Base-by-base conservation (phyloP, 192 early-diverging fungal species). In the Entomortierella parvispora region DNA sequence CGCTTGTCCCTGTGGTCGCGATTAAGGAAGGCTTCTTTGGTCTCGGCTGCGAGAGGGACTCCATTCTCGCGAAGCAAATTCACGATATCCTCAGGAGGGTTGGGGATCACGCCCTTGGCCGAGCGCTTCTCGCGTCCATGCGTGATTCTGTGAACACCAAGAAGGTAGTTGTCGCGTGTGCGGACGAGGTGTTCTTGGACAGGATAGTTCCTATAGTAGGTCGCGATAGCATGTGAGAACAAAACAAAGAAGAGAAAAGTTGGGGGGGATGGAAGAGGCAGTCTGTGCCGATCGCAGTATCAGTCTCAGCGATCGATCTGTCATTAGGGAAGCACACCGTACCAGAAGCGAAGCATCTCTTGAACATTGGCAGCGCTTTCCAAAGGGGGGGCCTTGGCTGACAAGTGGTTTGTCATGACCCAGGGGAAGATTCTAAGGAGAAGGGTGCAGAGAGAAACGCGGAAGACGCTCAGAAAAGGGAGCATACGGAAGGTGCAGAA, bases 121-220 rank as follows among this genome's bases (percentile, higher is more conserved):
- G 62, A 66, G 23, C 48, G 20, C 0, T 31, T 33, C 17, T 69
- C 66, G 34, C 68, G 69, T 29, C 81, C 82, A 53, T 65, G 68
- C 0, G 93, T 92, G 26, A 97, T 91, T 40, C 95, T 87, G 62
- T 96, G 95, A 4, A 92, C 82, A 29, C 93, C 90, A 10, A 98
- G 83, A 2, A 97, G 81, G 71, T 93, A 98, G 26, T 92, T 90
- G 54, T 98, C 96, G 61, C 86, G 87, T 14, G 94, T 96, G 14
- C 88, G 86, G 9, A 94, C 92, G 40, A 95, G 76, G 71, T 98
- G 94, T 47, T 95, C 90, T 45, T 98, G 89, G 48, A 91, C 82
- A 11, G 88, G 90, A 65, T 93, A 96, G n/a, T 88, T 87, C 92
- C 94, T 93, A 71, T 62, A 26, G 28, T 52, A 22, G 51, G 17